Evolutionary conservation across 306 rosid genomes (phyloP).

Genomic region (Pterocarpus santalinus): DNA sequence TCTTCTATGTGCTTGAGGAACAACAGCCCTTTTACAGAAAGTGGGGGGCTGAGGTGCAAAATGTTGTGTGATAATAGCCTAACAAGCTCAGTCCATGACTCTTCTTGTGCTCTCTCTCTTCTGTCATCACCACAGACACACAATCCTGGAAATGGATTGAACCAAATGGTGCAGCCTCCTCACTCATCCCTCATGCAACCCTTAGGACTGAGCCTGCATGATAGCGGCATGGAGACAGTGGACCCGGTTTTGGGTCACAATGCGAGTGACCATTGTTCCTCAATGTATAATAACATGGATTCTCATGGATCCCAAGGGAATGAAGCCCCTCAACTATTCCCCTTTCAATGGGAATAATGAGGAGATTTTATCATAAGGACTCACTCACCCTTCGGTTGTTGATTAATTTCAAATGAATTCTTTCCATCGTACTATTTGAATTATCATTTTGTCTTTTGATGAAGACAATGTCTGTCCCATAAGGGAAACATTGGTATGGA

Average conservation of each 20-base stretch:
- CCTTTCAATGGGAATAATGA: slow-evolving; percentile 76
- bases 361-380: slow-evolving; percentile 19
- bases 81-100: slow-evolving; percentile 54
- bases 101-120: slow-evolving; percentile 99
- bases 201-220: slow-evolving; percentile 59
- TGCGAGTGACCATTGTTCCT: slow-evolving; percentile 61
- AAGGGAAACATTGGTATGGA: neutral
- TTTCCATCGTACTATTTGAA: slow-evolving; percentile 4
- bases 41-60: slow-evolving; percentile 52
- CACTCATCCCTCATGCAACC: slow-evolving; percentile 67
- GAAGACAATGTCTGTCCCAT: slow-evolving; percentile 13
- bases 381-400: slow-evolving; percentile 24
- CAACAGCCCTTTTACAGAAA: slow-evolving; percentile 59
- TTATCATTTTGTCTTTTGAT: slow-evolving; percentile 21
- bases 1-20: slow-evolving; percentile 56
- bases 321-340: slow-evolving; percentile 67
- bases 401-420: neutral
- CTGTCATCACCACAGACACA: slow-evolving; percentile 94
- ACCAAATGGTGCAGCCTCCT: slow-evolving; percentile 61
- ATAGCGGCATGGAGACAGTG: slow-evolving; percentile 58
- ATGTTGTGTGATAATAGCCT: slow-evolving; percentile 56
- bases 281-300: slow-evolving; percentile 60
- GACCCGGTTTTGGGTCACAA: slow-evolving; percentile 65
- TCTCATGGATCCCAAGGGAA: slow-evolving; percentile 62
- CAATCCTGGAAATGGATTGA: slow-evolving; percentile 63